Conservation (phyloP, 495 filamentous ascomycete species). For the Neurospora sp. region DNA sequence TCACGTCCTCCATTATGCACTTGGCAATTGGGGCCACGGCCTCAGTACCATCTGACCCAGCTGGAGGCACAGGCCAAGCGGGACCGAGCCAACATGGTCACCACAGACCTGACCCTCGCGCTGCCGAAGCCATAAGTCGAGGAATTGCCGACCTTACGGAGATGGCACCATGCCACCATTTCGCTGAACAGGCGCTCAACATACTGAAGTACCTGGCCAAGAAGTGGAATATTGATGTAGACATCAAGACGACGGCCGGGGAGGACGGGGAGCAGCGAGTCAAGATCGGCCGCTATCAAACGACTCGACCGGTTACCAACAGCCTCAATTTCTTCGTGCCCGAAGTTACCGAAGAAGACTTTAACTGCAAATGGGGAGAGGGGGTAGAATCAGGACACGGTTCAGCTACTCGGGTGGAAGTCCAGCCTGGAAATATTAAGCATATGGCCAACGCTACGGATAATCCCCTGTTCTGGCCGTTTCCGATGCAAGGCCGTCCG, state of each 20-base stretch:
- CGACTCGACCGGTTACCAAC: constrained; percentile 28
- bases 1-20: constrained; percentile 49
- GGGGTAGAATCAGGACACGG: not conserved
- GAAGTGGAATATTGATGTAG: constrained; percentile 47
- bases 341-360: constrained; percentile 32
- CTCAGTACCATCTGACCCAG: constrained; percentile 1
- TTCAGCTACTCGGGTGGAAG: not conserved
- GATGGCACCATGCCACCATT: constrained; percentile 48
- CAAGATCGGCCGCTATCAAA: constrained; percentile 8
- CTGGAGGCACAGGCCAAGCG: not conserved
- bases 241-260: constrained; percentile 17
- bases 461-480: constrained; percentile 45
- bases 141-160: constrained; percentile 44
- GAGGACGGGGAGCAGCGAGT: not conserved
- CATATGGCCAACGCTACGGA: constrained; percentile 19
- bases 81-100: constrained; percentile 11
- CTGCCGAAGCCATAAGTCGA: constrained; percentile 29
- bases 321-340: constrained; percentile 43
- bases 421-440: constrained; percentile 1
- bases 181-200: constrained; percentile 47
- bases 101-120: constrained; percentile 18
- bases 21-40: constrained; percentile 35
- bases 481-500: constrained; percentile 45
- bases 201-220: constrained; percentile 44
- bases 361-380: constrained; percentile 25